phyloP scores from a whole-genome alignment of 2,329 filamentous ascomycete species.

The Talaromyces sp. region DNA sequence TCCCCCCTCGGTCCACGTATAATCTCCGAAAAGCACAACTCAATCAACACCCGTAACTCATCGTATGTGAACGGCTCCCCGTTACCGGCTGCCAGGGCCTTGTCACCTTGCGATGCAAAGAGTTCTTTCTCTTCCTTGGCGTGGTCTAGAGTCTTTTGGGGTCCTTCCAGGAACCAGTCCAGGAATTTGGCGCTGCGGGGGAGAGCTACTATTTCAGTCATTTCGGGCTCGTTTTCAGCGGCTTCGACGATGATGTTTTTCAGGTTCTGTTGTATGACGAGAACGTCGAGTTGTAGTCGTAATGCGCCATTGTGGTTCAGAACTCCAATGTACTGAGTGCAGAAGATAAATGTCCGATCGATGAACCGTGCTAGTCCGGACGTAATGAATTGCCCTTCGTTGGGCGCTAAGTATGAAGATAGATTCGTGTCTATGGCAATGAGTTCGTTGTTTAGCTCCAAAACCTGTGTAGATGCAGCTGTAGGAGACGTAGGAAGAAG shows the following conservation, averaged over 20 bases:
- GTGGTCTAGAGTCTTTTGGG: slow-evolving; percentile 41
- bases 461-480: slow-evolving; percentile 58
- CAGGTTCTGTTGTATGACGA: slow-evolving; percentile 92
- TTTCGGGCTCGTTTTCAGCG: slow-evolving; percentile 14
- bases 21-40: slow-evolving; percentile 43
- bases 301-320: slow-evolving; percentile 81
- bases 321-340: slow-evolving; percentile 63
- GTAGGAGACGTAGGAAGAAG: slow-evolving; percentile 40
- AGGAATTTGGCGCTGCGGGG: slow-evolving; percentile 43
- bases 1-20: slow-evolving; percentile 37
- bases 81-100: slow-evolving; percentile 33
- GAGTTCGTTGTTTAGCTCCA: slow-evolving; percentile 77
- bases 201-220: slow-evolving; percentile 37
- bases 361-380: slow-evolving; percentile 71
- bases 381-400: slow-evolving; percentile 70
- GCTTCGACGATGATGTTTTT: slow-evolving; percentile 68
- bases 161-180: slow-evolving; percentile 45
- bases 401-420: slow-evolving; percentile 63
- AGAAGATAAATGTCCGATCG: slow-evolving; percentile 70
- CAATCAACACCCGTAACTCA: slow-evolving; percentile 42
- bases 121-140: slow-evolving; percentile 42
- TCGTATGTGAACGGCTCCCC: slow-evolving; percentile 44
- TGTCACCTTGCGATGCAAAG: slow-evolving; percentile 31
- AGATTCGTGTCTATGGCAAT: slow-evolving; percentile 84
- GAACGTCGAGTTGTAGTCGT: slow-evolving; percentile 88